phyloP scores from a whole-genome alignment of 345 rosid genomes.

The Moricandia moricandioides region DNA sequence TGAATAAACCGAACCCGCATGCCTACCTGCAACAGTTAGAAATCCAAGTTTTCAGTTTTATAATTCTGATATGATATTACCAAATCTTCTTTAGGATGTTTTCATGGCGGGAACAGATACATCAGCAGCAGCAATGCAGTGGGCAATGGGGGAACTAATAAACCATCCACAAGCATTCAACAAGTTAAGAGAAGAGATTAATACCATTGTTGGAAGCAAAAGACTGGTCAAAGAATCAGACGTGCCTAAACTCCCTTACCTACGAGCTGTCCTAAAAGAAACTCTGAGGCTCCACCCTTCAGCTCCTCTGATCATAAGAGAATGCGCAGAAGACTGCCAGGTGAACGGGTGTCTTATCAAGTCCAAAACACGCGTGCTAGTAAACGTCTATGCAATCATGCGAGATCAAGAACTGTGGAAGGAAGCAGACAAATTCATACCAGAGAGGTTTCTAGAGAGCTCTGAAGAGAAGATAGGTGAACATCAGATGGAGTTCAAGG shows the following conservation, averaged over 20 bases:
- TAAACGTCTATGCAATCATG: conserved; percentile 60
- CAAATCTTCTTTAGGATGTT: conserved; percentile 27
- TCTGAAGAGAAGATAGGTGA: conserved; percentile 40
- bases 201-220: conserved; percentile 39
- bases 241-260: conserved; percentile 41
- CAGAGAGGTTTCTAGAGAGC: conserved; percentile 53
- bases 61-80: not conserved
- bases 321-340: conserved; percentile 36
- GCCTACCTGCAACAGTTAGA: not conserved
- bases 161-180: conserved; percentile 38
- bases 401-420: conserved; percentile 54
- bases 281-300: conserved; percentile 38
- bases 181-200: conserved; percentile 44
- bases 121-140: conserved; percentile 52
- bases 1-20: not conserved
- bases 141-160: conserved; percentile 54
- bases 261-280: conserved; percentile 45
- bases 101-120: conserved; percentile 62
- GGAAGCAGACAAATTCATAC: conserved; percentile 43
- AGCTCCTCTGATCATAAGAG: conserved; percentile 38
- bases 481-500: conserved; percentile 42
- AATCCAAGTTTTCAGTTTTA: conserved; percentile 30
- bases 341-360: conserved; percentile 47
- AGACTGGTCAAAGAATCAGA: conserved; percentile 41
- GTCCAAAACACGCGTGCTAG: conserved; percentile 44